These are phyloP conservation scores for Yueomyces sp. DNA, from an alignment of 1,139 yeast species.

Conservation along the genomic window DNA sequence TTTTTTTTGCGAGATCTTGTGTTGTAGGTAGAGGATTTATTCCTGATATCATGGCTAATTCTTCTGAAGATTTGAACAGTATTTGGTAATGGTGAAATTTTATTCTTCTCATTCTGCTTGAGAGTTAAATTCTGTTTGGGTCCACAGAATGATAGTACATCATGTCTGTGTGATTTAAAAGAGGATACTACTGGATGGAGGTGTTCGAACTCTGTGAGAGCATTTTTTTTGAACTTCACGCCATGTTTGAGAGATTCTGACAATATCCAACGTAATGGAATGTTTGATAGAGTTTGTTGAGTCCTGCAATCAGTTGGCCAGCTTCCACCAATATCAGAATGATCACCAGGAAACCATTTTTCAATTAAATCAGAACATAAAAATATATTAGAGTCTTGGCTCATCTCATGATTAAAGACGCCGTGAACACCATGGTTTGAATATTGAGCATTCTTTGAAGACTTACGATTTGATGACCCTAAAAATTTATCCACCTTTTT, in stretches of 20 bases:
- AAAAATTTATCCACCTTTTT: neutral
- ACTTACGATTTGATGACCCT: neutral
- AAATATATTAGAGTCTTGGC: constrained; percentile 1
- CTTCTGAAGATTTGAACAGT: neutral
- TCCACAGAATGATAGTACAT: constrained; percentile 27
- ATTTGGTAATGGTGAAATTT: neutral
- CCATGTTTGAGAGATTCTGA: constrained; percentile 40
- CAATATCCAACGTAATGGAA: constrained; percentile 48
- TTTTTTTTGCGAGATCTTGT: constrained; percentile 3
- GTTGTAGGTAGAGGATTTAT: constrained; percentile 8
- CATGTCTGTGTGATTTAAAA: constrained; percentile 37
- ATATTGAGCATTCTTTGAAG: neutral
- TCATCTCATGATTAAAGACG: constrained; percentile 3
- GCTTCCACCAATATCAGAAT: constrained; percentile 57
- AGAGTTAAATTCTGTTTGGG: neutral
- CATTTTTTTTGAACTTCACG: constrained; percentile 30
- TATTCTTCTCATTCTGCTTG: neutral
- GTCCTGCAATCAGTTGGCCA: constrained; percentile 32
- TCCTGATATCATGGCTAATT: constrained; percentile 1
- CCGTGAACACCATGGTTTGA: constrained; percentile 4
- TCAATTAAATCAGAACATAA: constrained; percentile 32
- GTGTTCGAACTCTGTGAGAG: constrained; percentile 29
- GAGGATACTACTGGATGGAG: constrained; percentile 29
- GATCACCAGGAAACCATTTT: constrained; percentile 56
- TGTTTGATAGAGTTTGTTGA: constrained; percentile 30